Evolutionary conservation across 257 asterid genomes (phyloP).

Genomic region (Solanum dulcamara): DNA sequence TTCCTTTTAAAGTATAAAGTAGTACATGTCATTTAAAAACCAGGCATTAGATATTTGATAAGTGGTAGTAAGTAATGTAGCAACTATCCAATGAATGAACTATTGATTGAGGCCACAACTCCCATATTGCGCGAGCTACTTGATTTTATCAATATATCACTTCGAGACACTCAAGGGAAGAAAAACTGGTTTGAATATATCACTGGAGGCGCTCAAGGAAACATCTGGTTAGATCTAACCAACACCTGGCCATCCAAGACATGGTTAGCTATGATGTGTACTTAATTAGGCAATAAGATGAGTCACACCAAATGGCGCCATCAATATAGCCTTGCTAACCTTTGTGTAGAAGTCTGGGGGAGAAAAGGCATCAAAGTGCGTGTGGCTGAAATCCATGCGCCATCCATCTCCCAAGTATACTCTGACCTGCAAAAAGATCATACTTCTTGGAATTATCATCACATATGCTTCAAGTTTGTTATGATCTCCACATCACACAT

Average conservation of each 20-base stretch:
- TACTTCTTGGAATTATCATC: neutral
- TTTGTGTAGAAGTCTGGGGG: constrained; percentile 96
- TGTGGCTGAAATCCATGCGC: constrained; percentile 96
- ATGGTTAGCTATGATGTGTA: neutral
- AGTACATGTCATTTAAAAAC: neutral
- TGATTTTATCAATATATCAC: neutral
- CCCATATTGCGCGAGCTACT: neutral
- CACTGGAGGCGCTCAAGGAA: neutral
- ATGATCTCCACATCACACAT: neutral
- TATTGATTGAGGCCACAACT: neutral
- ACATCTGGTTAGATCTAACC: neutral
- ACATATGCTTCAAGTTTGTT: neutral
- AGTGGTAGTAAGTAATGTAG: neutral
- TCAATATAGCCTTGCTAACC: constrained; percentile 24
- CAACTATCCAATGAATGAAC: neutral
- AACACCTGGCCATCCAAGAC: neutral
- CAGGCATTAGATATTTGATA: neutral
- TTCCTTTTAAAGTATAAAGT: neutral
- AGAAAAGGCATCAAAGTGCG: constrained; percentile 81
- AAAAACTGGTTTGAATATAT: neutral
- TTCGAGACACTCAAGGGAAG: neutral
- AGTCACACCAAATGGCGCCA: neutral
- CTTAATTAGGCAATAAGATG: neutral
- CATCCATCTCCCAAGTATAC: constrained; percentile 95
- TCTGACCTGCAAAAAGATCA: constrained; percentile 35